phyloP scores from a whole-genome alignment of 345 rosid genomes.

The Ceriops tagal region DNA sequence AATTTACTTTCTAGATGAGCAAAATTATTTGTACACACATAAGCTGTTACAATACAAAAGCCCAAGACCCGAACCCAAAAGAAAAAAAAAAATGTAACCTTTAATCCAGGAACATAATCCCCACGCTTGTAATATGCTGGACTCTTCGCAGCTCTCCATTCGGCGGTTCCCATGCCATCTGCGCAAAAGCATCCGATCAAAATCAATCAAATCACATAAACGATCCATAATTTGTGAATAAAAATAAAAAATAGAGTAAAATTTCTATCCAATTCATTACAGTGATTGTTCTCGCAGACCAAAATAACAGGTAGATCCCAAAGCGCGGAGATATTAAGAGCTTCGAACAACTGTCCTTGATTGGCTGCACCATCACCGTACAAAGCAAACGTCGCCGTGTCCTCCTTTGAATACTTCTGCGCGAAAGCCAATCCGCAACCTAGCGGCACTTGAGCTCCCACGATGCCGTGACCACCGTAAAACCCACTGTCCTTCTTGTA shows the following conservation, averaged over 20 bases:
- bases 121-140: constrained; percentile 94
- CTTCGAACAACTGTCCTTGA: constrained; percentile 97
- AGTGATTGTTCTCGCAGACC: constrained; percentile 97
- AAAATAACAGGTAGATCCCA: constrained; percentile 94
- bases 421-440: constrained; percentile 96
- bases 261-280: constrained; percentile 31
- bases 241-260: neutral
- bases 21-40: too few species aligned
- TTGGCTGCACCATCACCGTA: constrained; percentile 99
- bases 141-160: constrained; percentile 97
- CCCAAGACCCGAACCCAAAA: neutral
- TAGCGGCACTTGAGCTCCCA: constrained; percentile 91
- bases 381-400: constrained; percentile 67
- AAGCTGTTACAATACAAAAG: neutral
- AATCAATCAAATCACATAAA: neutral
- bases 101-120: constrained; percentile 95
- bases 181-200: constrained; percentile 12
- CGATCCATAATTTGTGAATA: neutral
- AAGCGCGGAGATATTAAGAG: constrained; percentile 87
- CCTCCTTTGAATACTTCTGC: constrained; percentile 87
- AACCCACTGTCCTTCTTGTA: constrained; percentile 80
- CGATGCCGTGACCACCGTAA: constrained; percentile 98
- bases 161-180: constrained; percentile 99
- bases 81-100: constrained; percentile 35
- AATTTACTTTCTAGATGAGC: too few species aligned